A percentile compares a stretch with the other conserved stretches of the same genome.
phyloP scores from a whole-genome alignment of 257 asterid genomes.

The Solanum pennellii region DNA sequence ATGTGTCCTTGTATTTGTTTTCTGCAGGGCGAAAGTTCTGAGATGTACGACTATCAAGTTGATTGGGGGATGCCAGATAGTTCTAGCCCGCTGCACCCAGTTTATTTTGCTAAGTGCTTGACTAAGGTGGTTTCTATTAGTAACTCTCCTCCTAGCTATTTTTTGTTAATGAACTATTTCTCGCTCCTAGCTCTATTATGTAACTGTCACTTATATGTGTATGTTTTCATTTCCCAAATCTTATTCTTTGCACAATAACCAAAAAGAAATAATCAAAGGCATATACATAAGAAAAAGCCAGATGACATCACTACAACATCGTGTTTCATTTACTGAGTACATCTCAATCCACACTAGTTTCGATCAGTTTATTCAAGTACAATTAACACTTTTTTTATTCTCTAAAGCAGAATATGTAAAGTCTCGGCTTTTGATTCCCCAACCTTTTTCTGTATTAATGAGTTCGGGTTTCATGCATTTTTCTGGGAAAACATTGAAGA shows the following conservation, averaged over 20 bases:
- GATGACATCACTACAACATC: neutral
- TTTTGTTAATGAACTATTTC: neutral
- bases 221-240: neutral
- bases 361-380: neutral
- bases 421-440: neutral
- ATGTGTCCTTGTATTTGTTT: neutral
- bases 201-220: neutral
- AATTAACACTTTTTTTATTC: neutral
- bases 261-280: neutral
- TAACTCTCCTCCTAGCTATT: neutral
- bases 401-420: neutral
- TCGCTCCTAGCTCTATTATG: neutral
- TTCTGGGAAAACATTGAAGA: neutral
- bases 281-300: neutral
- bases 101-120: constrained; percentile 72
- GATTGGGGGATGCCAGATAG: constrained; percentile 58
- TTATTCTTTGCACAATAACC: neutral
- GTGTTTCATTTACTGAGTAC: neutral
- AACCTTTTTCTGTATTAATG: neutral
- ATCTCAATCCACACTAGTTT: neutral
- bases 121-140: constrained; percentile 37
- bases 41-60: constrained; percentile 17
- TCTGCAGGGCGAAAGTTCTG: constrained; percentile 41
- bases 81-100: constrained; percentile 50
- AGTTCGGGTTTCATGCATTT: neutral